Base-by-base conservation (phyloP, 1,284 basidiomycete genomes). In the Ganoderma lucidum region DNA sequence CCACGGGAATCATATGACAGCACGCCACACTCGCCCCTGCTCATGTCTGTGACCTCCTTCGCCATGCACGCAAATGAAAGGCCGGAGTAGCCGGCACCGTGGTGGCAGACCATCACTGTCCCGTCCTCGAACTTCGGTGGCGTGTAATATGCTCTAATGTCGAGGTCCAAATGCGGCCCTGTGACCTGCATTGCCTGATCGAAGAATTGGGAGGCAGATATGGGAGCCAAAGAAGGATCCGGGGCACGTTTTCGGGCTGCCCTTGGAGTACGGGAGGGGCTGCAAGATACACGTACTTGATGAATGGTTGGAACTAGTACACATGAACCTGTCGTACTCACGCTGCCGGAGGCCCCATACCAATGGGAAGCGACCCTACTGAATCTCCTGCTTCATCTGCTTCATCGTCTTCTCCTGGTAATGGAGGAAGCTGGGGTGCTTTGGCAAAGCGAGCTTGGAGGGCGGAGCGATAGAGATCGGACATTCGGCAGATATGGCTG, bases 31-130 rank as follows among this genome's bases (percentile, higher is more conserved):
- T 95, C 92, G 6, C 93, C 93, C 9, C 84, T 83, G 37, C 88
- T 89, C 78, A 84, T 74, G 55, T 83, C 85, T 14, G 80, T 82
- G 2, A 99, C 83, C 78, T 95, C 91, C 77, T 91, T 92, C 12
- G 97, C 96, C 64, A 97, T 86, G 74, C 90, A 91, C 0, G 98
- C 97, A 79, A 96, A 99, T 71, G 91, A 95, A 70, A 98, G 84
- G 0, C 90, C 97, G 0, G 92, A 92, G 77, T 95, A 96, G 2
- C 98, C 97, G 0, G 95, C 97, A 0, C 98, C 97, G 75, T 99
- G 97, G 77, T 98, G 96, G 79, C 95, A 95, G 2, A 99, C 86
- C 77, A 99, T 88, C 2, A 97, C 88, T 0, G 81, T 81, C n/a
- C 84, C 86, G 48, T 84, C 84, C 53, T 78, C 77, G 63, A 77